These are phyloP conservation scores for Leccinum pachyderme DNA, from an alignment of 1,284 basidiomycete genomes.

Conservation along the genomic window DNA sequence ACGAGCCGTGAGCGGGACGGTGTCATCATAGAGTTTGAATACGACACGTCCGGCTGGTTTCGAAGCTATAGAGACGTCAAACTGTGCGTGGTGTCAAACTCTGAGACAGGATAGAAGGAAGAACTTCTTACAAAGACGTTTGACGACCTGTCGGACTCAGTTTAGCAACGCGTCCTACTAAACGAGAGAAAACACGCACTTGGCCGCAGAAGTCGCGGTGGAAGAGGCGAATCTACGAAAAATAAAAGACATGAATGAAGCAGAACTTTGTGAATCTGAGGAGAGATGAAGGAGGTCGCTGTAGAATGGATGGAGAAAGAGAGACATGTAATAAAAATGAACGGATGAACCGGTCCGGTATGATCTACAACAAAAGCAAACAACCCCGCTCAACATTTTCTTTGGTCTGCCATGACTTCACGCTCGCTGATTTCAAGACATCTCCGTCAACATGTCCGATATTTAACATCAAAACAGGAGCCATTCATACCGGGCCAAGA, in stretches of 20 bases:
- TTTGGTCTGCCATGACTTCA: constrained; percentile 10
- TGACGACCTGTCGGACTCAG: constrained; percentile 33
- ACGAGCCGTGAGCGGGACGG: constrained; percentile 70
- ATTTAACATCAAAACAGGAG: constrained; percentile 9
- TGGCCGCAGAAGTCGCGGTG: constrained; percentile 29
- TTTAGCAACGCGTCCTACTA: constrained; percentile 3
- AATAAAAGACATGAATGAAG: constrained; percentile 27
- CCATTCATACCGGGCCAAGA: constrained; percentile 4
- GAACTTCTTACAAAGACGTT: constrained; percentile 51
- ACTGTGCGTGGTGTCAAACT: constrained; percentile 41
- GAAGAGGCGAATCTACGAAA: constrained; percentile 32
- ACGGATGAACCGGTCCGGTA: background rate
- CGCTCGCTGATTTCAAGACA: constrained; percentile 15
- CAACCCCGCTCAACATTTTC: background rate
- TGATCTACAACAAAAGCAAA: background rate
- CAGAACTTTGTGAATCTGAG: constrained; percentile 11
- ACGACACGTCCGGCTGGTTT: constrained; percentile 72
- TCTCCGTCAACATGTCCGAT: constrained; percentile 12
- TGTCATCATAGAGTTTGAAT: constrained; percentile 69
- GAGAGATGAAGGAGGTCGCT: constrained; percentile 22
- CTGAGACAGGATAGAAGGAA: background rate
- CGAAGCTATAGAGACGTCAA: constrained; percentile 77
- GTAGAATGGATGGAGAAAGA: constrained; percentile 26
- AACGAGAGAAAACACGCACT: constrained; percentile 10
- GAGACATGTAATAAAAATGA: constrained; percentile 13